These are phyloP conservation scores for Pichia sp. DNA, from an alignment of 1,139 yeast genomes.

Conservation along the genomic window DNA sequence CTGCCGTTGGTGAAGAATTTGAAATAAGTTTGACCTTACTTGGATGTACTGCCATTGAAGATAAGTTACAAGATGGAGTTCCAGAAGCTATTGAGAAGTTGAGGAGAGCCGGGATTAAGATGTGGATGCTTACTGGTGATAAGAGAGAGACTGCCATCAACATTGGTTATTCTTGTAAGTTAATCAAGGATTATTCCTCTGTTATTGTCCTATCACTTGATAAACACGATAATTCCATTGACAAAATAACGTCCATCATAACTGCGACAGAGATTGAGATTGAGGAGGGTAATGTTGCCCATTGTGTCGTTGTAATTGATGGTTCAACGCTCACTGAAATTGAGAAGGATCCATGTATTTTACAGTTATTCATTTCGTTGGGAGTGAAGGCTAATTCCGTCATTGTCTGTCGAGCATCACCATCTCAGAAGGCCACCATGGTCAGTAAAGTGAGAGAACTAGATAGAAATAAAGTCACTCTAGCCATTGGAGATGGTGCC, in stretches of 20 bases:
- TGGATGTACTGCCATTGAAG: constrained; percentile 98
- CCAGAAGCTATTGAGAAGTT: constrained; percentile 89
- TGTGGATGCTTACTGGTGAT: constrained; percentile 99
- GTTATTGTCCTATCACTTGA: constrained; percentile 68
- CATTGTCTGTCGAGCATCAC: constrained; percentile 93
- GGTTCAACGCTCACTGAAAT: constrained; percentile 73
- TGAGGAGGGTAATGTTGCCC: constrained; percentile 72
- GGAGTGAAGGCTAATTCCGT: constrained; percentile 88
- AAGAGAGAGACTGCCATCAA: constrained; percentile 96
- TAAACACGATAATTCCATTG: constrained; percentile 8
- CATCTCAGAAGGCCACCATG: constrained; percentile 91
- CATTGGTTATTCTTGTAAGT: constrained; percentile 89
- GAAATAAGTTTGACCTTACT: constrained; percentile 61
- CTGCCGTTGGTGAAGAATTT: constrained; percentile 61
- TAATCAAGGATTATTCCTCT: constrained; percentile 89
- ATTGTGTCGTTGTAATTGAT: constrained; percentile 88
- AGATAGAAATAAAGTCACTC: constrained; percentile 63
- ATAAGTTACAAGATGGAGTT: constrained; percentile 92
- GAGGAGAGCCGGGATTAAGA: constrained; percentile 84
- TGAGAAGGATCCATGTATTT: constrained; percentile 63
- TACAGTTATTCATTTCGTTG: constrained; percentile 72
- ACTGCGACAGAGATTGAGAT: constrained; percentile 55
- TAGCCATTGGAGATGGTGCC: constrained; percentile 99
- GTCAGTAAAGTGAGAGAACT: constrained; percentile 68
- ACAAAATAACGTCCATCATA: constrained; percentile 45